Evolutionary conservation across 768 basidiomycete genomes (phyloP).

Genomic region (Guyanaporus albipodus): DNA sequence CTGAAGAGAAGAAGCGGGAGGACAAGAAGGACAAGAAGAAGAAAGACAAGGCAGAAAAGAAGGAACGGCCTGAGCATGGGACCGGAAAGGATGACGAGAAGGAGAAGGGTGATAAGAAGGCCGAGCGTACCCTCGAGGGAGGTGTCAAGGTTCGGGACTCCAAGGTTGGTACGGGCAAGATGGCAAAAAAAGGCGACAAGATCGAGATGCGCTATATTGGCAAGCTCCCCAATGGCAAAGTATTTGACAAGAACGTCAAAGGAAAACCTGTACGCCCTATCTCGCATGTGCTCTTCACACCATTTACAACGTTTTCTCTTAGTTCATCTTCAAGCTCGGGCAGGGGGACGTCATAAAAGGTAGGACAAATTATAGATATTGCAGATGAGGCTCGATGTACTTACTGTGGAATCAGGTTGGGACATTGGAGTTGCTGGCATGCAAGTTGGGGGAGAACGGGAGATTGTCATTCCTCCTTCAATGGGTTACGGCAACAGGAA

Average conservation of each 20-base stretch:
- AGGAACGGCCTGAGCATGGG: constrained; percentile 32
- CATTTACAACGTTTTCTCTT: constrained; percentile 3
- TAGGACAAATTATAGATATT: constrained; percentile 26
- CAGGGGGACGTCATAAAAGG: constrained; percentile 91
- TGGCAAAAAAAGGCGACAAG: constrained; percentile 80
- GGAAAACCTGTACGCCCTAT: constrained; percentile 71
- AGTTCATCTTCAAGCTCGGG: constrained; percentile 81
- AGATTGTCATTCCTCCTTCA: constrained; percentile 66
- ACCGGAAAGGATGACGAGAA: constrained; percentile 29
- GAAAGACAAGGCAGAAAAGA: constrained; percentile 28
- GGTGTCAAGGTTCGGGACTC: constrained; percentile 77
- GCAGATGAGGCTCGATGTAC: not conserved
- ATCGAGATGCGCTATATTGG: constrained; percentile 92
- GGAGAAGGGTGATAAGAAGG: constrained; percentile 23
- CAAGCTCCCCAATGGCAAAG: constrained; percentile 70
- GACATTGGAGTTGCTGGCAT: constrained; percentile 90
- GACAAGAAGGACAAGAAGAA: constrained; percentile 66
- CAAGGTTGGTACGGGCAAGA: constrained; percentile 78
- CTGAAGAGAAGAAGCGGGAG: constrained; percentile 52
- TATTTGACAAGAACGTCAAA: constrained; percentile 78
- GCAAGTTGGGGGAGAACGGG: constrained; percentile 86
- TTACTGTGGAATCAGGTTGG: constrained; percentile 55
- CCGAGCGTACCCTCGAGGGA: constrained; percentile 45
- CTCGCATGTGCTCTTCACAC: constrained; percentile 7
- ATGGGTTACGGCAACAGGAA: constrained; percentile 72